Conservation (phyloP, 140 eudicot species). For the Erigeron philadelphicus region DNA sequence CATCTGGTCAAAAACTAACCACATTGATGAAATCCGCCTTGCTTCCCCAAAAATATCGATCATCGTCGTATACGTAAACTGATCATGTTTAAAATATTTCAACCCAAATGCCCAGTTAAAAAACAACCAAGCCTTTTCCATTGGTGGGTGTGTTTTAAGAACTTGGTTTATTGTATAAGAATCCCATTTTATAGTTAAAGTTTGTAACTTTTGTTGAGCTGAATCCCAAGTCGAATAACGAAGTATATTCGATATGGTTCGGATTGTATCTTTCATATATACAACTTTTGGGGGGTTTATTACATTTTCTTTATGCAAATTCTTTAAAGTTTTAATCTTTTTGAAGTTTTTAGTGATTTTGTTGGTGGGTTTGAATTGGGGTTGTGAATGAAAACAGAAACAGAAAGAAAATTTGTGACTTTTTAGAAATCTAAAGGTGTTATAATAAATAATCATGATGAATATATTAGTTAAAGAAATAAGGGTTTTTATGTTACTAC, state of each 20-base stretch:
- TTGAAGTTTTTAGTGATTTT: conserved; percentile 22
- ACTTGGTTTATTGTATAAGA: conserved; percentile 82
- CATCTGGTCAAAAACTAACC: conserved; percentile 63
- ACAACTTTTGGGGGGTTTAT: conserved; percentile 39
- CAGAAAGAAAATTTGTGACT: conserved; percentile 23
- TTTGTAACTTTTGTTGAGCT: conserved; percentile 56
- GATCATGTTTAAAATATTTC: conserved; percentile 69
- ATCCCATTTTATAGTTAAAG: conserved; percentile 63
- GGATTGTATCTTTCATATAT: conserved; percentile 49
- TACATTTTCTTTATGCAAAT: conserved; percentile 16
- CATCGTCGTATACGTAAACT: conserved; percentile 84
- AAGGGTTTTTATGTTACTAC: not conserved
- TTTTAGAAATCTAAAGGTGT: conserved; percentile 26
- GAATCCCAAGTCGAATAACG: conserved; percentile 70
- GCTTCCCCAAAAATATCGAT: conserved; percentile 96
- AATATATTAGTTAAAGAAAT: not conserved
- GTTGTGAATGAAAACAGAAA: conserved; percentile 29
- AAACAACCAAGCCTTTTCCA: conserved; percentile 88
- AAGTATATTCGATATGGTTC: conserved; percentile 50
- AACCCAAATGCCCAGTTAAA: conserved; percentile 68
- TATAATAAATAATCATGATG: conserved; percentile 36
- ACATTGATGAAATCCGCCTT: conserved; percentile 71
- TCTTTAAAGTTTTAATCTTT: conserved; percentile 19
- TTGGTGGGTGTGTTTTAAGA: conserved; percentile 86
- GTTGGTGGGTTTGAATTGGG: conserved; percentile 23